Conservation (phyloP, 2,329 filamentous ascomycete genomes). For the Aspergillus amoenus region DNA sequence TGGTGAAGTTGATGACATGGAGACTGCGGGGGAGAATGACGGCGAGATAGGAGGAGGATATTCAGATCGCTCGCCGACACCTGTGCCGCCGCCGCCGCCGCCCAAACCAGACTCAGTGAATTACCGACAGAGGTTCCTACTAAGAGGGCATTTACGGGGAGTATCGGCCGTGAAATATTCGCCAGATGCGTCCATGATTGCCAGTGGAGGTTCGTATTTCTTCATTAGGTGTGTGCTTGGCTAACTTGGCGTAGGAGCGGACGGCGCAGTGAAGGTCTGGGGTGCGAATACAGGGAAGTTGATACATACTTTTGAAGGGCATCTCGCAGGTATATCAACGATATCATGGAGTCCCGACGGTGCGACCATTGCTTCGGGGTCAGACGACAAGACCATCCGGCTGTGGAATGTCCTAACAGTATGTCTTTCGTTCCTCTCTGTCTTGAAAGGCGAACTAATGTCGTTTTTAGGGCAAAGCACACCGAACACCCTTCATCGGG, state of each 20-base stretch:
- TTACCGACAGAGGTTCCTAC: slow-evolving; percentile 68
- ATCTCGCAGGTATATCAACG: slow-evolving; percentile 88
- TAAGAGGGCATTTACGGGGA: slow-evolving; percentile 75
- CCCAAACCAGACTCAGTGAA: slow-evolving; percentile 60
- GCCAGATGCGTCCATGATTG: slow-evolving; percentile 85
- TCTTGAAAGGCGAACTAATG: neutral
- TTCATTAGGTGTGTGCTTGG: neutral
- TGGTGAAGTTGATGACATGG: slow-evolving; percentile 1
- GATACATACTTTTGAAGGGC: slow-evolving; percentile 86
- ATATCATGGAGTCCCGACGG: slow-evolving; percentile 94
- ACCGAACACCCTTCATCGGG: slow-evolving; percentile 67
- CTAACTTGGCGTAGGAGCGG: slow-evolving; percentile 58
- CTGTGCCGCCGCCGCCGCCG: slow-evolving; percentile 40
- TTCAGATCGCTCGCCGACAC: slow-evolving; percentile 33
- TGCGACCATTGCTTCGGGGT: slow-evolving; percentile 81
- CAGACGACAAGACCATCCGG: slow-evolving; percentile 93
- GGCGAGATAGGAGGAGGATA: slow-evolving; percentile 16
- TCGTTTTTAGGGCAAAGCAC: slow-evolving; percentile 50
- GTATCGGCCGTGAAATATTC: slow-evolving; percentile 88
- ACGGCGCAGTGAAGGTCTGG: slow-evolving; percentile 91
- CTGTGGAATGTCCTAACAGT: slow-evolving; percentile 74
- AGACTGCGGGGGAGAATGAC: slow-evolving; percentile 15
- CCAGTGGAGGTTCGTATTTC: slow-evolving; percentile 65
- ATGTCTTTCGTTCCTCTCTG: slow-evolving; percentile 12
- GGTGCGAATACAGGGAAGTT: slow-evolving; percentile 73